Evolutionary conservation across 306 rosid genomes (phyloP).

Genomic region (Carpinus viminea): DNA sequence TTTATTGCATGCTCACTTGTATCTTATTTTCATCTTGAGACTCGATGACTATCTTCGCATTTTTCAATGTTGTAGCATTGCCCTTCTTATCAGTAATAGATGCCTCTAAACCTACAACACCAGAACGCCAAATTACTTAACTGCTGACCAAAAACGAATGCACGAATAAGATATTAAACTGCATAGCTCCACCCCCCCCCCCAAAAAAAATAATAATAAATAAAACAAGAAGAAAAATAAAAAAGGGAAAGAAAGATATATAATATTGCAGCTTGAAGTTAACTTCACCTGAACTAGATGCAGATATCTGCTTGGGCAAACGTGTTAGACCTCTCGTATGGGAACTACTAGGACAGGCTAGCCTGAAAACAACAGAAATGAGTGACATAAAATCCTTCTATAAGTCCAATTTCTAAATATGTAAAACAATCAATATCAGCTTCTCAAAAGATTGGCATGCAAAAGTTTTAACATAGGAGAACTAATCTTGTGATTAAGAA

Average conservation of each 20-base stretch:
- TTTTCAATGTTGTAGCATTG: slow-evolving; percentile 35
- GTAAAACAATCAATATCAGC: not conserved
- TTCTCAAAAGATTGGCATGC: not conserved
- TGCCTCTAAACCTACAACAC: slow-evolving; percentile 69
- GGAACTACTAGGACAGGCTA: slow-evolving; percentile 14
- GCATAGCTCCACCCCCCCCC: not conserved
- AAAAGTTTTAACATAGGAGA: not conserved
- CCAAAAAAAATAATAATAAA: not conserved
- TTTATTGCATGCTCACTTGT: slow-evolving; percentile 51
- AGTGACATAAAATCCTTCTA: not conserved
- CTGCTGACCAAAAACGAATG: not conserved
- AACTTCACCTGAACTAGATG: slow-evolving; percentile 48
- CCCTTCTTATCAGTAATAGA: slow-evolving; percentile 55
- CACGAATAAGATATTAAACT: not conserved
- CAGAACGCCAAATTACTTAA: slow-evolving; percentile 9
- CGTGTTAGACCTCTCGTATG: slow-evolving; percentile 15
- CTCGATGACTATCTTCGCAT: slow-evolving; percentile 54
- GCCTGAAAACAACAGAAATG: slow-evolving; percentile 15
- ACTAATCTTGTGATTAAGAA: not conserved
- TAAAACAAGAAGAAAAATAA: not conserved
- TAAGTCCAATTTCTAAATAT: not conserved
- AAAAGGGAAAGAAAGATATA: not conserved
- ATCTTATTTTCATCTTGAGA: slow-evolving; percentile 56
- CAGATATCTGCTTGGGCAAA: slow-evolving; percentile 21
- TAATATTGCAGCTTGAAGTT: not conserved